Base-by-base conservation (phyloP, 352 stramenopile genomes). In the Phytophthora macrochlamydospora region DNA sequence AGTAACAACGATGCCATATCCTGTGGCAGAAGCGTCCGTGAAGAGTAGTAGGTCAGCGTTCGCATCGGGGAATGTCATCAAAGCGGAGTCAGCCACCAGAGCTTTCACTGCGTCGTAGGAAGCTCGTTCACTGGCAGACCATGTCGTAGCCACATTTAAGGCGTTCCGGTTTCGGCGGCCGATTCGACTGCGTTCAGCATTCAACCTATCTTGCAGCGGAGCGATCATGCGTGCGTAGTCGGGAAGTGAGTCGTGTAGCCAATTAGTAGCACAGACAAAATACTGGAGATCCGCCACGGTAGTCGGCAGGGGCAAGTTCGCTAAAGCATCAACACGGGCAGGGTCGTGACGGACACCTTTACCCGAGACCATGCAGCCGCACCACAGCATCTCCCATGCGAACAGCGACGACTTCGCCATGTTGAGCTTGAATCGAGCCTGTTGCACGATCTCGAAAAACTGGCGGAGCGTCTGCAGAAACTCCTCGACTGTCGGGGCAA, bases 361-460 rank as follows among this genome's bases (percentile, higher is more conserved):
- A 6, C 54, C 42, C 4, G 48, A 61, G 40, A 78, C 60, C 0
- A 72, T n/a, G n/a, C 56, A 43, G 0, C 69, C 67, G 14, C 67
- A 79, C 67, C 67, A 79, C 40, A 51, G 48, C 1, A 76, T 46
- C 18, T 56, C 28, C 4, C 11, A 32, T 13, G 51, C 35, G 51
- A 71, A 75, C 4, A 72, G 35, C 1, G 51, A 54, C 9, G 18
- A 58, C 56, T 75, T 78, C 1, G 51, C 37, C 9, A 55, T 8
- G 59, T 61, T 53, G 3, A 69, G 56, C 53, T 75, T 75, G n/a
- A 78, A 43, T 1, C 33, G 35, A 46, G 40, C 33, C 1, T 33
- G 13, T 4, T 12, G 29, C 28, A 69, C 29, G 9, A 75, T 45
- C 6, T 50, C 42, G 29, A 75, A 75, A 33, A 72, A 78, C 12